Evolutionary conservation across 1,284 basidiomycete species (phyloP).

Genomic region (Ceratobasidium sp.): DNA sequence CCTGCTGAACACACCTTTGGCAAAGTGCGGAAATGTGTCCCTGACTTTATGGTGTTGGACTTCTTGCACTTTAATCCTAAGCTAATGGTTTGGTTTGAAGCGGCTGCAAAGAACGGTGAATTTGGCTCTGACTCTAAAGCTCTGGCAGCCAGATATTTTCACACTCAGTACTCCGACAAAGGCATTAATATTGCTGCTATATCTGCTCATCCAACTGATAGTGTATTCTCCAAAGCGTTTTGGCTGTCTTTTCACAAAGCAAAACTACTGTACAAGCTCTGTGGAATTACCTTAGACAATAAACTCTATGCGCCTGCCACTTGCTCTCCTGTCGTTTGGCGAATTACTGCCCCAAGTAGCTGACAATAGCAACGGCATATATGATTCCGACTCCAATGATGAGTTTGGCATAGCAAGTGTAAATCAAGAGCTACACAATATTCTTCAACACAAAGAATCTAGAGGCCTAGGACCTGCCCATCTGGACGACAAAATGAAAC

Average conservation of each 20-base stretch:
- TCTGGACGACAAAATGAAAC: no score
- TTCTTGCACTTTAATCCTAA: conserved; percentile 54
- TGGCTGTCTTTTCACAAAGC: neutral
- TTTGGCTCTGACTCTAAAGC: neutral
- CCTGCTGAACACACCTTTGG: conserved; percentile 56
- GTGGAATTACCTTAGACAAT: neutral
- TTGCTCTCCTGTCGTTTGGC: neutral
- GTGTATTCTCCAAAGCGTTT: neutral
- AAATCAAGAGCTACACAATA: no score
- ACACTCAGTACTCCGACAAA: neutral
- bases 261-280: no score
- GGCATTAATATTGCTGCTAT: neutral
- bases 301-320: neutral
- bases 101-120: neutral
- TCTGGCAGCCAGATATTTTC: neutral
- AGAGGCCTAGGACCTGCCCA: no score
- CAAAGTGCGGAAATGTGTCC: conserved; percentile 50
- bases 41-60: conserved; percentile 56
- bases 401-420: no score
- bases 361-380: no score
- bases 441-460: no score
- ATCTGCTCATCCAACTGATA: neutral
- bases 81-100: neutral
- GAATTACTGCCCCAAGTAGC: no score
- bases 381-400: no score